Base-by-base conservation (phyloP, 805 yeast genomes). In the Candida loeiensis region DNA sequence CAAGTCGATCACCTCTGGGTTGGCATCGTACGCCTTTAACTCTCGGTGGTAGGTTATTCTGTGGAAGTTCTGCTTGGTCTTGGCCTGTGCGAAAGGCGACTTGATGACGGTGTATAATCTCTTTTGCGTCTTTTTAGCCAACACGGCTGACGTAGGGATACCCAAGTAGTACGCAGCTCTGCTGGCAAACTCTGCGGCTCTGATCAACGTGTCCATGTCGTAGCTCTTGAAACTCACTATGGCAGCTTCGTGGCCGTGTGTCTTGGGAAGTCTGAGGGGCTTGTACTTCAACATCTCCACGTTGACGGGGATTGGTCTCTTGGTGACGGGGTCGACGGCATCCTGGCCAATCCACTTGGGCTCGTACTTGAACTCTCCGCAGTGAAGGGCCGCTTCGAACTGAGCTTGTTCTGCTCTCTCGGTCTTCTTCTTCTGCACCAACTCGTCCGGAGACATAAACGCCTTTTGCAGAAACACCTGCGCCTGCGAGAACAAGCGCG, bases 31-130 rank as follows among this genome's bases (percentile, higher is more conserved):
- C 20, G 88, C 85, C 49, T 73, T 74, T 48, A 93, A 70, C 45
- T 76, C 60, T 46, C 95, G 78, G 52, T 82, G 79, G 60, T 79
- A 85, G 1, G 98, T 93, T 36, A 77, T 74, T 68, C 98, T 81
- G 68, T 86, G 85, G 65, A 85, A 93, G 71, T 91, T 93, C 68
- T 91, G 95, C 66, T 93, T 93, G 7, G 93, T 76, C 61, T 89
- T 90, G 38, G 97, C 95, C 56, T 87, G 93, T 15, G 85, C 96
- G 60, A 93, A 93, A 1, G 97, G 97, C 3, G 96, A 81, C 59
- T 82, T 78, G 54, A 84, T 89, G 32, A 93, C 96, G 0, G 99
- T 93, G 87, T 96, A 91, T 51, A 89, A 77, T 62, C 91, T 85
- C 52, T 81, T 77, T 57, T 79, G 83, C 3, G 84, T 80, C 45